Evolutionary conservation across 495 filamentous ascomycete genomes (phyloP).

Genomic region (Xylaria sp.): DNA sequence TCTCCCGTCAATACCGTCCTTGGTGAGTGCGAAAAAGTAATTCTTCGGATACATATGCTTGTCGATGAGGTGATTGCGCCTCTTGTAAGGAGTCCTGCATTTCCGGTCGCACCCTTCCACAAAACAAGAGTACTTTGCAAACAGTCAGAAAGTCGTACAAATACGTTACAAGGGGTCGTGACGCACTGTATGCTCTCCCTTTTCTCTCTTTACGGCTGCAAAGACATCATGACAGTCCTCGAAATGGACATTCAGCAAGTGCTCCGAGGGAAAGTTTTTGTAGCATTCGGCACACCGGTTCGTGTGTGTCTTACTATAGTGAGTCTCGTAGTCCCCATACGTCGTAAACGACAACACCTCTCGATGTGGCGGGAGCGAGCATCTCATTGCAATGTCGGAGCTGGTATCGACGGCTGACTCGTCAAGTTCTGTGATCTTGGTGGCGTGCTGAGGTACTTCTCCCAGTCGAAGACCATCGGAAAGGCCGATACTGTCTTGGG

Average conservation of each 20-base stretch:
- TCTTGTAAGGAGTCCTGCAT: constrained; percentile 83
- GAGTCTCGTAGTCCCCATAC: constrained; percentile 84
- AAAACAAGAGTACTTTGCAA: constrained; percentile 79
- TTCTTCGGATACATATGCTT: constrained; percentile 93
- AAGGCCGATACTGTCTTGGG: constrained; percentile 5
- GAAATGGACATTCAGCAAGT: constrained; percentile 83
- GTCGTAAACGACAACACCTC: constrained; percentile 71
- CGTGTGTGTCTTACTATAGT: constrained; percentile 80
- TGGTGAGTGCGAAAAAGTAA: constrained; percentile 89
- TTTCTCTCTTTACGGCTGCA: constrained; percentile 69
- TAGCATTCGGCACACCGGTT: constrained; percentile 85
- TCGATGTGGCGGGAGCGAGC: constrained; percentile 79
- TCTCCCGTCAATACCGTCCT: constrained; percentile 85
- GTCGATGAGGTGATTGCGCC: constrained; percentile 85
- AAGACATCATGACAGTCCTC: constrained; percentile 91
- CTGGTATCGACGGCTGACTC: constrained; percentile 39
- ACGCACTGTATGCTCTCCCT: constrained; percentile 86
- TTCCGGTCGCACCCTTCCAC: constrained; percentile 86
- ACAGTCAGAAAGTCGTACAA: constrained; percentile 26
- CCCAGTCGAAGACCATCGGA: constrained; percentile 22
- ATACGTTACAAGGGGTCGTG: neutral
- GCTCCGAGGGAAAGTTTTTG: constrained; percentile 76
- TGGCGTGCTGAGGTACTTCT: constrained; percentile 35
- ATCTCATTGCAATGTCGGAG: constrained; percentile 64
- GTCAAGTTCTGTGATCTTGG: constrained; percentile 55